Conservation (phyloP, 2,329 filamentous ascomycete species). For the Myriosclerotinia scirpicola region DNA sequence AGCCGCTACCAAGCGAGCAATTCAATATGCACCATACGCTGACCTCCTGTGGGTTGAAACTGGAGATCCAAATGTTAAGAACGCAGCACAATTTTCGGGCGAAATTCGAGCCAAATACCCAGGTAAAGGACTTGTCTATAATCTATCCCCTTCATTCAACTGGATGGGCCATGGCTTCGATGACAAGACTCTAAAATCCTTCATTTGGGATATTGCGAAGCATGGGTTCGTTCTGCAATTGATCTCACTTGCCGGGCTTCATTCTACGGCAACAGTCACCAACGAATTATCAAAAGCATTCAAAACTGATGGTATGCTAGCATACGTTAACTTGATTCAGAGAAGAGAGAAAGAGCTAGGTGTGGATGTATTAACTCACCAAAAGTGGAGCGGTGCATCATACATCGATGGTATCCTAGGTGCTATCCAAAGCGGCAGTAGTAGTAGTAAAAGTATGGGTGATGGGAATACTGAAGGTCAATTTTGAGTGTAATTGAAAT, state of each 20-base stretch:
- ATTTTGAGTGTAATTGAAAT: constrained; percentile 43
- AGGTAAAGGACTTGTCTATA: constrained; percentile 91
- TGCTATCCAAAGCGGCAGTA: constrained; percentile 87
- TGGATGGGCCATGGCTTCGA: constrained; percentile 96
- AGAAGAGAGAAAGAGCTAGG: constrained; percentile 76
- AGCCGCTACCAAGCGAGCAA: constrained; percentile 88
- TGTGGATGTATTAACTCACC: constrained; percentile 45
- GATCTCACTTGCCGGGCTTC: constrained; percentile 64
- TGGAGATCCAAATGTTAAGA: constrained; percentile 78
- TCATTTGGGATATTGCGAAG: constrained; percentile 93
- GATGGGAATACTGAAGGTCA: constrained; percentile 86
- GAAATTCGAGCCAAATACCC: constrained; percentile 71
- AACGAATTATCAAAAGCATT: constrained; percentile 78
- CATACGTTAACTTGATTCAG: constrained; percentile 94
- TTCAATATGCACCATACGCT: constrained; percentile 87
- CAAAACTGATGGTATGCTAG: constrained; percentile 91
- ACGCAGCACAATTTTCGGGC: constrained; percentile 71
- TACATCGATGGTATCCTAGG: constrained; percentile 90
- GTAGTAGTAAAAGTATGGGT: constrained; percentile 88
- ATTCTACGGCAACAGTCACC: constrained; percentile 63
- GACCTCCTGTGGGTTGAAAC: constrained; percentile 98
- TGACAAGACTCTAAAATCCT: constrained; percentile 77
- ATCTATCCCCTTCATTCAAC: constrained; percentile 95
- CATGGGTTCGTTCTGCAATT: constrained; percentile 76
- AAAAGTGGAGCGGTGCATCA: constrained; percentile 59